phyloP scores from a whole-genome alignment of 148 eudicot species.

The Cornus suecica region DNA sequence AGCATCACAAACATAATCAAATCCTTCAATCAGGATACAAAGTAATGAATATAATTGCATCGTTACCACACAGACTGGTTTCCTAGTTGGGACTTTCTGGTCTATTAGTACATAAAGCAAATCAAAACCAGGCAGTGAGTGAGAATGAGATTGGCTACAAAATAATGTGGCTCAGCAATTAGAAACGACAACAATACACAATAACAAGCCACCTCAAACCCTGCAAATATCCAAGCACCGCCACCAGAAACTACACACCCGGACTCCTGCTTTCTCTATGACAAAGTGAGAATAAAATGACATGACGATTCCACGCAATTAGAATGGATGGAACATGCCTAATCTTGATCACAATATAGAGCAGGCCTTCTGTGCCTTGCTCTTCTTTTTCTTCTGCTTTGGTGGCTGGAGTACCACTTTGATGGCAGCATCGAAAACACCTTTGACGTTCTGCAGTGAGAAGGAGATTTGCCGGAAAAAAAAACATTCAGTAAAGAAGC shows the following conservation, averaged over 20 bases:
- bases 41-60: constrained; percentile 8
- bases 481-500: not conserved
- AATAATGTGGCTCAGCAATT: constrained; percentile 17
- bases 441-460: constrained; percentile 71
- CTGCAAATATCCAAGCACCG: constrained; percentile 29
- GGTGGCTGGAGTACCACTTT: constrained; percentile 98
- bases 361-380: constrained; percentile 80
- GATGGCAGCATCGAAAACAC: constrained; percentile 92
- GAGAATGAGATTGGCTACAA: constrained; percentile 39
- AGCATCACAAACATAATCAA: not conserved
- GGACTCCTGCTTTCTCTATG: constrained; percentile 47
- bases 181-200: constrained; percentile 16
- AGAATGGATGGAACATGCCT: constrained; percentile 18
- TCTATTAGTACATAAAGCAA: constrained; percentile 40
- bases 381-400: constrained; percentile 92
- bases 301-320: constrained; percentile 8
- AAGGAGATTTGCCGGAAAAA: not conserved
- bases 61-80: constrained; percentile 13
- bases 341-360: constrained; percentile 73
- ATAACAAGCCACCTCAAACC: constrained; percentile 39
- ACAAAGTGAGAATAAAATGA: constrained; percentile 23
- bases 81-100: constrained; percentile 34
- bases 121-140: constrained; percentile 33
- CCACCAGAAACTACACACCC: not conserved
- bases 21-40: not conserved